Evolutionary conservation across 2,329 filamentous ascomycete species (phyloP).

Genomic region (Apiospora malaysiana): DNA sequence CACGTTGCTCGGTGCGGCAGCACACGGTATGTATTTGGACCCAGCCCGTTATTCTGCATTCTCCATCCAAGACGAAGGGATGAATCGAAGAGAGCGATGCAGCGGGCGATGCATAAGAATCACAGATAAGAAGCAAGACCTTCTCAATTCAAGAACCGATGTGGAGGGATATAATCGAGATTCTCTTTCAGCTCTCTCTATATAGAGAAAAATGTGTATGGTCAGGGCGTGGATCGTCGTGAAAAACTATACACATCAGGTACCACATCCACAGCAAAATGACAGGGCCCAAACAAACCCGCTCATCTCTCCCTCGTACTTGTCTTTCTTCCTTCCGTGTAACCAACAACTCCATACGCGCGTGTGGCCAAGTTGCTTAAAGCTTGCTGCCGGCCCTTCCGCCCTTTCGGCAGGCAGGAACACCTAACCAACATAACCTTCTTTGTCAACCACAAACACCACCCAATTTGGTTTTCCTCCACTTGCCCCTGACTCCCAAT

Average conservation of each 20-base stretch:
- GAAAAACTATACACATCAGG: constrained; percentile 16
- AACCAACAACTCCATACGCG: constrained; percentile 5
- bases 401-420: background rate
- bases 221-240: constrained; percentile 5
- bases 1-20: no score
- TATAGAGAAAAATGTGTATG: background rate
- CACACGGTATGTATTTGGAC: no score
- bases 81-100: no score
- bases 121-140: background rate
- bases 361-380: background rate
- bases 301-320: background rate
- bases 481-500: background rate
- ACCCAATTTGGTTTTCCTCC: constrained; percentile 4
- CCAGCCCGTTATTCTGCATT: no score
- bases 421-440: background rate
- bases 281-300: background rate
- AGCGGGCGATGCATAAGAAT: no score
- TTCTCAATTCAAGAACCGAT: background rate
- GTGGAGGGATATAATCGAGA: background rate
- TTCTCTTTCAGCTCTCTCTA: background rate
- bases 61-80: no score
- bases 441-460: background rate
- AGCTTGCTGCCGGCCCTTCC: background rate
- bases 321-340: background rate
- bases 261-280: background rate